Percentiles rank a stretch among this genome's conserved stretches.
phyloP scores from a whole-genome alignment of 106 monocot genomes.

The Dendrobium chrysotoxum region DNA sequence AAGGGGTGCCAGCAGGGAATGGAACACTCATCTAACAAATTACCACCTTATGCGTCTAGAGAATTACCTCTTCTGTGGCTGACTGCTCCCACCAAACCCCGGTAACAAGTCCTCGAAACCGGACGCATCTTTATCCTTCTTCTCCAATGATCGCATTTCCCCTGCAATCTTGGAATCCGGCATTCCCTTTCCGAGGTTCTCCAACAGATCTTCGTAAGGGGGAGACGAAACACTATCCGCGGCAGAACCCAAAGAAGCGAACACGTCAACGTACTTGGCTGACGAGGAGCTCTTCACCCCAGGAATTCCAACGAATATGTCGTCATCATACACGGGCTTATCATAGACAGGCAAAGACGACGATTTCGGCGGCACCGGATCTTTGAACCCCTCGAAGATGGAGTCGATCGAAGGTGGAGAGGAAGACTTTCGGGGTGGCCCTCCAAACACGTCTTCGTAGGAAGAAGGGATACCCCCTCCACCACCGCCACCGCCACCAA shows the following conservation, averaged over 20 bases:
- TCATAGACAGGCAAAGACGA: conserved; percentile 43
- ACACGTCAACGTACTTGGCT: conserved; percentile 38
- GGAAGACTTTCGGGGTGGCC: background rate
- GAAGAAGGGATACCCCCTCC: conserved; percentile 7
- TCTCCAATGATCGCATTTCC: conserved; percentile 3
- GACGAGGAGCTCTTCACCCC: conserved; percentile 33
- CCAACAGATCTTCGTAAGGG: conserved; percentile 34
- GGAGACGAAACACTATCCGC: conserved; percentile 7
- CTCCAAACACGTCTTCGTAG: conserved; percentile 31
- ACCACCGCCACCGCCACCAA: conserved; percentile 6
- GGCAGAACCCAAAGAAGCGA: conserved; percentile 13
- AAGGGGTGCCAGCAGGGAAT: background rate
- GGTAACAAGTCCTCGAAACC: conserved; percentile 57
- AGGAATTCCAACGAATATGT: conserved; percentile 55
- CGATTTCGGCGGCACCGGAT: conserved; percentile 6
- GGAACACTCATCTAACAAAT: background rate
- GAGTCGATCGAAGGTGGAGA: conserved; percentile 21
- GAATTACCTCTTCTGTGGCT: conserved; percentile 19
- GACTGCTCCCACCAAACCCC: conserved; percentile 43
- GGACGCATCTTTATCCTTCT: conserved; percentile 1
- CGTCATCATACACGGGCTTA: conserved; percentile 56
- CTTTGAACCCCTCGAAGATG: conserved; percentile 27
- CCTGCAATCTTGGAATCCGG: conserved; percentile 6
- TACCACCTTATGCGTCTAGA: background rate
- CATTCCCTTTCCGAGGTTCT: conserved; percentile 19